Conservation (phyloP, 768 basidiomycete species). For the Termitomyces sp. region DNA sequence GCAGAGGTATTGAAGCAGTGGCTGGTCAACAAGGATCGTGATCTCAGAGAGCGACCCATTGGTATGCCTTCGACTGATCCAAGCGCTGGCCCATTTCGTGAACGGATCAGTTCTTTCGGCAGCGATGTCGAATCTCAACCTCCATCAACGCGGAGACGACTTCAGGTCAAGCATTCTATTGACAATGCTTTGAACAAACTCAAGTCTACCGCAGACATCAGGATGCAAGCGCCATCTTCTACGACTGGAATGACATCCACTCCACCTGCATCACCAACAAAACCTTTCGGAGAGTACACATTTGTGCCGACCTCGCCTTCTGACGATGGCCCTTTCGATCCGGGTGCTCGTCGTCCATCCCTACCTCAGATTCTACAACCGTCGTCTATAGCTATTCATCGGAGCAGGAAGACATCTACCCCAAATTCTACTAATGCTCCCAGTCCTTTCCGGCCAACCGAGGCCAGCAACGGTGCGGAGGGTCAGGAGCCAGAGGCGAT, state of each 20-base stretch:
- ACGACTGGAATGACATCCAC: slow-evolving; percentile 20
- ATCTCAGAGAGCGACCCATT: slow-evolving; percentile 50
- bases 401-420: slow-evolving; percentile 33
- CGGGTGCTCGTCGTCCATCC: slow-evolving; percentile 59
- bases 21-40: slow-evolving; percentile 57
- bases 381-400: slow-evolving; percentile 21
- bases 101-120: slow-evolving; percentile 16
- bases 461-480: slow-evolving; percentile 64
- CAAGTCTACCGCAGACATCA: slow-evolving; percentile 25
- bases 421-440: slow-evolving; percentile 23
- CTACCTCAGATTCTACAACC: slow-evolving; percentile 53
- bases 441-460: slow-evolving; percentile 55
- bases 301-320: slow-evolving; percentile 31
- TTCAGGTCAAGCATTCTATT: slow-evolving; percentile 76
- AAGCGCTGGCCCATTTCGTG: slow-evolving; percentile 13
- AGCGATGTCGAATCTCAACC: slow-evolving; percentile 24
- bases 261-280: slow-evolving; percentile 39
- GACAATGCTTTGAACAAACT: slow-evolving; percentile 66
- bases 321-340: slow-evolving; percentile 30
- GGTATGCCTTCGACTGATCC: slow-evolving; percentile 25
- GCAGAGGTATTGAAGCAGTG: slow-evolving; percentile 72
- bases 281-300: slow-evolving; percentile 44
- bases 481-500: slow-evolving; percentile 22
- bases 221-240: slow-evolving; percentile 23
- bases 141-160: slow-evolving; percentile 38